Evolutionary conservation across 176 grass and related monocot genomes (phyloP).

Genomic region (Leersia perrieri): DNA sequence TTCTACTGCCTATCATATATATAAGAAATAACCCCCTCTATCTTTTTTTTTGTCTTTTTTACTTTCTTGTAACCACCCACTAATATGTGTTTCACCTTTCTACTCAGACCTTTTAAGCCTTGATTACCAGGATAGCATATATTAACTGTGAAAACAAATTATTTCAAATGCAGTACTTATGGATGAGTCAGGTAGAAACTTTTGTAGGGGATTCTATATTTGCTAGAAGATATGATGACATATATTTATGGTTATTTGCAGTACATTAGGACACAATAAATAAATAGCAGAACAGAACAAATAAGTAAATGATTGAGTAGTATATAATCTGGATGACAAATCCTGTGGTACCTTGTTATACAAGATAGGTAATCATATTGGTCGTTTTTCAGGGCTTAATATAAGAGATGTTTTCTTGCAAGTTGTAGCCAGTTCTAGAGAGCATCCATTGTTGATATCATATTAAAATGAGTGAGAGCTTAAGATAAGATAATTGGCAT

Average conservation of each 20-base stretch:
- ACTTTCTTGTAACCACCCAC: constrained; percentile 51
- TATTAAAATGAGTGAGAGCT: constrained; percentile 28
- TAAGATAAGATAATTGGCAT: constrained; percentile 10
- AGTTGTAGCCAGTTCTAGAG: constrained; percentile 36
- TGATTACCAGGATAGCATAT: constrained; percentile 3
- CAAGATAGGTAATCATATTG: constrained; percentile 21
- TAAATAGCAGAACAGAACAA: background rate
- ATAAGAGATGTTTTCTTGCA: constrained; percentile 17
- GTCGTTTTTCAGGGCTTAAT: background rate
- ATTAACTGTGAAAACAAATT: constrained; percentile 1
- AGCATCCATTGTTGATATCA: constrained; percentile 36
- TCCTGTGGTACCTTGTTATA: constrained; percentile 15
- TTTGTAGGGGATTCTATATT: background rate
- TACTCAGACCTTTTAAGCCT: background rate
- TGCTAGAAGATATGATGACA: background rate
- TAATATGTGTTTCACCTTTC: constrained; percentile 37
- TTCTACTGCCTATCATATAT: background rate
- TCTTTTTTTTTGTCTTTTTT: background rate
- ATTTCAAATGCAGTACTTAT: background rate
- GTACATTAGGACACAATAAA: background rate
- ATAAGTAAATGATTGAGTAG: constrained; percentile 12
- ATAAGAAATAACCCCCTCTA: background rate
- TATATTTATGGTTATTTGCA: background rate
- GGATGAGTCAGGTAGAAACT: background rate
- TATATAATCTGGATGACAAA: constrained; percentile 22